Evolutionary conservation across 2,329 filamentous ascomycete genomes (phyloP), one percentile per base, ranked within the genome.

Genomic region (Chaetomium olivaceum): DNA sequence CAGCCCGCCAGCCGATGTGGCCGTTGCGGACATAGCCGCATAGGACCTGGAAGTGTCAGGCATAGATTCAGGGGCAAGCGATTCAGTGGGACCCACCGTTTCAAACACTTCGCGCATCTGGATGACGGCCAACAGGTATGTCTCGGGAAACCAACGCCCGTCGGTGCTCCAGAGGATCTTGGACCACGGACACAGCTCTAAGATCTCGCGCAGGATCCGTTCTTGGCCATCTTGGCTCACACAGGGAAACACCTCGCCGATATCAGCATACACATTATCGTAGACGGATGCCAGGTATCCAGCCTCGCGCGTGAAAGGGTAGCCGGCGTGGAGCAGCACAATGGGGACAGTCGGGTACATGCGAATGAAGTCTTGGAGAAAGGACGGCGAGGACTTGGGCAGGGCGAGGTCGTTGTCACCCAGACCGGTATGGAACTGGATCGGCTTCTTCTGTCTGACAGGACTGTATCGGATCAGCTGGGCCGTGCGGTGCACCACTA

Each of bases 391-490:
- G 0, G 91, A 85, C 59, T 84, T 85, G 2, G 86, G 79, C 29
- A 96, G 79, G 4, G 82, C 85, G 59, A 95, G 89, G 71, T 95
- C 91, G 70, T 89, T 91, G 73, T 95, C 92, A 0, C 92, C 91
- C 0, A 95, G 81, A 0, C 91, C 91, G 0, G 91, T 95, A 72
- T 96, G 92, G 69, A 96, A 90, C 73, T 96, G 92, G 14, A 96
- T 80, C 0, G 91, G 91, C 74, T 94, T 95, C 64, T 85, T 85
- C 64, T 76, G 71, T 1, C 77, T 76, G 3, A 74, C 75, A 21
- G 74, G 75, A 36, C 79, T 77, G 46, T 81, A 77, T 9, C 79
- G 76, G 60, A 94, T 83, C 31, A 87, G 75, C 55, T 83, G 80
- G 7, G 91, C 87, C 0, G 87, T 83, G 33, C 83, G 80, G 62